Evolutionary conservation across 78 protist species (phyloP), one percentile per base, ranked within the genome.

Genomic region (Dictyostelium capitatum): DNA sequence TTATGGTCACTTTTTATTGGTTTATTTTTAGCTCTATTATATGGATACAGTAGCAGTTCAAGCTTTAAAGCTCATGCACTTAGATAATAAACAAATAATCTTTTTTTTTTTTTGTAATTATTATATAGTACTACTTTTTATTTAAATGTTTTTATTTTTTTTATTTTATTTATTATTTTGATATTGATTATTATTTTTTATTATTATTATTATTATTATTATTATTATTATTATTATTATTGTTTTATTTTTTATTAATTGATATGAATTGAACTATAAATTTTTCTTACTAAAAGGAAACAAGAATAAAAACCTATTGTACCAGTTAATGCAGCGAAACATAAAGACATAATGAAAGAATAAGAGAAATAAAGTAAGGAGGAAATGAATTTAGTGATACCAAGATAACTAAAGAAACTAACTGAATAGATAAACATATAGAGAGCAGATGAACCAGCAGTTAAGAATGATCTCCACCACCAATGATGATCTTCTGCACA

Each of bases 381-480:
- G 7, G 95, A 73, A 41, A 95, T 84, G 47, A 65, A 69, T 72
- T 80, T 77, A n/a, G 87, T 37, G 62, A 98, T 79, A 23, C 83
- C 56, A 54, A 98, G 82, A 59, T 79, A 78, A 65, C 97, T 83
- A 91, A 69, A 41, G 95, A 95, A 98, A 95, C 90, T 89, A 64
- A 98, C 30, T 12, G 99, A 73, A 95, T 98, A 98, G 41, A 97
- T 64, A 89, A 98, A 98, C 54, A 99, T 56, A 90, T 98, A 99
- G 32, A 99, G 32, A 30, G 98, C 96, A 5, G 97, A 87, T 8
- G 90, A 41, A 70, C 98, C 99, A 3, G 98, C 43, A 4, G 97
- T 96, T 79, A 98, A 30, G 96, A 97, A 98, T 3, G 98, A 72
- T 57, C 99, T 83, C 99, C 99, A 99, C 99, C 99, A 98, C 99